Evolutionary conservation across 2,329 filamentous ascomycete genomes (phyloP).

Genomic region (Venturia carpophila): DNA sequence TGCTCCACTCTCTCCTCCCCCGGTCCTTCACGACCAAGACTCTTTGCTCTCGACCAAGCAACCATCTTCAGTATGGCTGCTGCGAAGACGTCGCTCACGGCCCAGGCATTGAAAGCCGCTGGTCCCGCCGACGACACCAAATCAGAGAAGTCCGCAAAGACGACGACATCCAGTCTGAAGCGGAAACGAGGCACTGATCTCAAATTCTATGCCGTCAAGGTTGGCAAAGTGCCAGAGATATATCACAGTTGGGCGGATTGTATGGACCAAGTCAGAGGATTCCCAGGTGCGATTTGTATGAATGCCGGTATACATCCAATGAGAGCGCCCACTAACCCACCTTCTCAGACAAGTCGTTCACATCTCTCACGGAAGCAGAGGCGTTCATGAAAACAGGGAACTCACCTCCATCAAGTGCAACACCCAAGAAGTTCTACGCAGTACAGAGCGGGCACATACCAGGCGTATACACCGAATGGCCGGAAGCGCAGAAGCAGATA

Average conservation of each 20-base stretch:
- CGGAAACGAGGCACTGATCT: conserved; percentile 16
- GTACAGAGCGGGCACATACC: conserved; percentile 51
- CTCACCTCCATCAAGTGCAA: conserved; percentile 28
- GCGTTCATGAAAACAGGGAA: conserved; percentile 55
- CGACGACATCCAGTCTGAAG: conserved; percentile 13
- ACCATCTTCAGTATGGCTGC: background rate
- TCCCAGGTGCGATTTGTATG: background rate
- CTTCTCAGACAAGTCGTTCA: conserved; percentile 68
- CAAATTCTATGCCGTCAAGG: conserved; percentile 58
- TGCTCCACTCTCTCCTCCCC: background rate
- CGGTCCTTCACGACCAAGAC: background rate
- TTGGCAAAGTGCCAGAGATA: conserved; percentile 52
- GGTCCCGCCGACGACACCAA: conserved; percentile 1
- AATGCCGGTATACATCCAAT: background rate
- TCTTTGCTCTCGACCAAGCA: background rate
- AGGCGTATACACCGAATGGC: conserved; percentile 60
- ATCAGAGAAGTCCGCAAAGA: conserved; percentile 8
- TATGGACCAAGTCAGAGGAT: conserved; percentile 51
- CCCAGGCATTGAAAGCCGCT: conserved; percentile 4
- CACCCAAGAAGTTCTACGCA: conserved; percentile 49
- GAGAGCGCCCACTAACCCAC: background rate
- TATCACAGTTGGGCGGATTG: conserved; percentile 58
- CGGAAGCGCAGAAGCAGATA: conserved; percentile 64
- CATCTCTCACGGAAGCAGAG: conserved; percentile 64
- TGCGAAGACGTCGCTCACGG: conserved; percentile 7